A percentile compares a stretch with the other conserved stretches of the same genome.
phyloP scores from a whole-genome alignment of 495 filamentous ascomycete genomes.

The Hypoxylon lenormandii region DNA sequence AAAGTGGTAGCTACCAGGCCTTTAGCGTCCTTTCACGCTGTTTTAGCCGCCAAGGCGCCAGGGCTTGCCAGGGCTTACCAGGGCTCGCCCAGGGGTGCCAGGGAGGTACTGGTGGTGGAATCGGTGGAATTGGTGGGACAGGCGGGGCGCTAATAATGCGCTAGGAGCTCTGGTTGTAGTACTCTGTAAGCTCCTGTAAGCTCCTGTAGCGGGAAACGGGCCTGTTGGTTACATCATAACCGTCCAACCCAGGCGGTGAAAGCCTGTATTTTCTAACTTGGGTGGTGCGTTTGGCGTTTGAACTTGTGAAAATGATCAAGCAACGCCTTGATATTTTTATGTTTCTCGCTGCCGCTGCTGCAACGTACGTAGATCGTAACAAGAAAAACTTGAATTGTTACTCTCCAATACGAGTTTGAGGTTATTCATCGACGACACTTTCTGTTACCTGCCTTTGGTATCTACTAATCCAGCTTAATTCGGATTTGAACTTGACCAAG shows the following conservation, averaged over 20 bases:
- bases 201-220: slow-evolving; percentile 34
- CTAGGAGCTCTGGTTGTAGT: slow-evolving; percentile 13
- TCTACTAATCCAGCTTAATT: not conserved
- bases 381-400: slow-evolving; percentile 6
- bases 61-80: slow-evolving; percentile 16
- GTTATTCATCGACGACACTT: not conserved
- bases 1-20: slow-evolving; percentile 40
- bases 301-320: slow-evolving; percentile 10
- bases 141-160: slow-evolving; percentile 42
- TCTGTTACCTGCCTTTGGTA: not conserved
- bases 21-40: slow-evolving; percentile 19
- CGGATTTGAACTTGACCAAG: slow-evolving; percentile 36
- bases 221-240: slow-evolving; percentile 44
- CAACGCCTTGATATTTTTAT: not conserved
- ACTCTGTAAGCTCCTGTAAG: no score
- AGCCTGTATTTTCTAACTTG: slow-evolving; percentile 23
- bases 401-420: slow-evolving; percentile 12
- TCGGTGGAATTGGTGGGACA: slow-evolving; percentile 34
- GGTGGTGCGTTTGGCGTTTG: slow-evolving; percentile 29
- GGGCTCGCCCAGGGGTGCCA: slow-evolving; percentile 29
- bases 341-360: not conserved
- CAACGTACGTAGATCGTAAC: slow-evolving; percentile 19
- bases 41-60: slow-evolving; percentile 44
- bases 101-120: slow-evolving; percentile 14
- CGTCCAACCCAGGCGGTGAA: slow-evolving; percentile 31